Percentiles rank a stretch among this genome's conserved stretches.
phyloP scores from a whole-genome alignment of 1,284 basidiomycete genomes.

The Macrocybe sp. region DNA sequence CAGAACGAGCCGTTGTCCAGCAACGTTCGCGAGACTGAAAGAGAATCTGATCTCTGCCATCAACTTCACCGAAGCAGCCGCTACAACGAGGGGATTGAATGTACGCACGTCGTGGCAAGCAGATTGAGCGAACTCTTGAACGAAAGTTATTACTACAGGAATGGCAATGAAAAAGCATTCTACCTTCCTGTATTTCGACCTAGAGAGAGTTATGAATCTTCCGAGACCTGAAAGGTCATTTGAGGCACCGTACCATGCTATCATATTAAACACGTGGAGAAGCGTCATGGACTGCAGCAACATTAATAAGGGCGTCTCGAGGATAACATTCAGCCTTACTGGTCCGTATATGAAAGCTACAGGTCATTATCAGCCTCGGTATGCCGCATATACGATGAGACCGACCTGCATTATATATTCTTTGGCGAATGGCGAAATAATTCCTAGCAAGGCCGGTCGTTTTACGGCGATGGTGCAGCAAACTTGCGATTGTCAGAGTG shows the following conservation, averaged over 20 bases:
- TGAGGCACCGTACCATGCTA: slow-evolving; percentile 5
- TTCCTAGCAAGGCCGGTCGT: neutral
- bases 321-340: too few relatives aligned
- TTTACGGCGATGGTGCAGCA: slow-evolving; percentile 1
- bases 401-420: slow-evolving; percentile 1
- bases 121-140: too few relatives aligned
- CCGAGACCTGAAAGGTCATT: neutral
- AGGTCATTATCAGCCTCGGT: too few relatives aligned
- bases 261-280: slow-evolving; percentile 5
- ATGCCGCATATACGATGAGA: neutral
- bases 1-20: slow-evolving; percentile 11
- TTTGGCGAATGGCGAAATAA: neutral
- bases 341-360: too few relatives aligned
- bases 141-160: neutral
- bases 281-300: slow-evolving; percentile 3
- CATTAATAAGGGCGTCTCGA: neutral
- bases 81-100: too few relatives aligned
- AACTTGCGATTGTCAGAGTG: neutral
- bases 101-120: too few relatives aligned
- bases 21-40: slow-evolving; percentile 8
- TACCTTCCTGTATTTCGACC: slow-evolving; percentile 11
- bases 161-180: neutral
- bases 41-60: slow-evolving; percentile 3
- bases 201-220: slow-evolving; percentile 4
- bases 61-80: too few relatives aligned